A percentile compares a stretch with the other conserved stretches of the same genome.
Evolutionary conservation across 495 filamentous ascomycete species (phyloP).

Genomic region (Parmelia sp.): DNA sequence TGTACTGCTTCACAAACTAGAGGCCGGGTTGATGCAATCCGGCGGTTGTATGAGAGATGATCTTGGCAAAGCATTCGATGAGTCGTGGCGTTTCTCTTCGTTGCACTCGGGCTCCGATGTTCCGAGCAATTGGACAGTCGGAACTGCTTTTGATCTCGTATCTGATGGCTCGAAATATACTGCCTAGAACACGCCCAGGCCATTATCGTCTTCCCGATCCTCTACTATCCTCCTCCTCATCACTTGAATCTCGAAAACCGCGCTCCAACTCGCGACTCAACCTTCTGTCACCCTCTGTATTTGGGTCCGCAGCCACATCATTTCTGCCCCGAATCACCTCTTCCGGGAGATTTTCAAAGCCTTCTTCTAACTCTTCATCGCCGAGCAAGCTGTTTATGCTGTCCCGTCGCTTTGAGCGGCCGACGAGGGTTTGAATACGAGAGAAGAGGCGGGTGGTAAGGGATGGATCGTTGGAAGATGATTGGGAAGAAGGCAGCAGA

Average conservation of each 20-base stretch:
- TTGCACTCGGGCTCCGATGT: not conserved
- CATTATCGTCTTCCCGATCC: constrained; percentile 12
- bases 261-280: constrained; percentile 78
- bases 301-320: constrained; percentile 43
- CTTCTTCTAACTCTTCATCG: constrained; percentile 29
- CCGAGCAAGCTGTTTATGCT: constrained; percentile 24
- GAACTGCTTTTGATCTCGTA: not conserved
- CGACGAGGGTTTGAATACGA: constrained; percentile 13
- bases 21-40: not conserved
- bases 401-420: constrained; percentile 13
- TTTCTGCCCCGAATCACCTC: constrained; percentile 50
- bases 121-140: not conserved
- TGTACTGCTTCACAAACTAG: not conserved
- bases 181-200: not conserved
- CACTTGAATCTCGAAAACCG: constrained; percentile 54
- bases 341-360: constrained; percentile 45
- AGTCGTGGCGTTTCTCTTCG: not conserved
- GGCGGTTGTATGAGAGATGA: not conserved
- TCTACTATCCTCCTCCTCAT: constrained; percentile 36
- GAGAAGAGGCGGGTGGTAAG: constrained; percentile 12
- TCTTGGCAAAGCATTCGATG: not conserved
- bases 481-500: constrained; percentile 30
- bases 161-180: not conserved
- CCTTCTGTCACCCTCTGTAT: constrained; percentile 45
- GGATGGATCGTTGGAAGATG: constrained; percentile 16